Percentiles rank a stretch among this genome's conserved stretches.
Conservation (phyloP, 176 grass and related monocot genomes). For the Hordeum vulgare region DNA sequence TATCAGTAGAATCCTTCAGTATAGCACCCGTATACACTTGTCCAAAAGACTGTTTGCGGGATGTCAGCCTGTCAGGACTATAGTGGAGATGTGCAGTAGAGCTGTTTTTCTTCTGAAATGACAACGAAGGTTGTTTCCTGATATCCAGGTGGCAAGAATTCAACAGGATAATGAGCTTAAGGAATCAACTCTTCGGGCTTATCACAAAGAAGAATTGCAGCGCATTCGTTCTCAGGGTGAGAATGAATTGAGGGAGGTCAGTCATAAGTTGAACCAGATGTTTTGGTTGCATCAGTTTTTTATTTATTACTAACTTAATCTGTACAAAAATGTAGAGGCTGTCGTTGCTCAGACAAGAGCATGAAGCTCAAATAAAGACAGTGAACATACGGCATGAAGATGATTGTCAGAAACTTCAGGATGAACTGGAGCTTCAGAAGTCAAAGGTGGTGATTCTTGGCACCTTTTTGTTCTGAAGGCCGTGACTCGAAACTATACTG, state of each 20-base stretch:
- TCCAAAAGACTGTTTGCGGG: not conserved
- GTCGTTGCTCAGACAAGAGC: constrained; percentile 68
- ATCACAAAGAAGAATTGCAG: constrained; percentile 88
- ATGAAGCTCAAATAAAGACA: constrained; percentile 79
- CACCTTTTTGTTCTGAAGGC: constrained; percentile 17
- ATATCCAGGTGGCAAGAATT: constrained; percentile 71
- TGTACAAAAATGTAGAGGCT: constrained; percentile 53
- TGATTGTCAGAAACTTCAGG: constrained; percentile 74
- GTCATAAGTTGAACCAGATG: constrained; percentile 23
- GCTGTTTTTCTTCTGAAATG: not conserved
- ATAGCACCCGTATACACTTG: not conserved
- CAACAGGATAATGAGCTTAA: constrained; percentile 70
- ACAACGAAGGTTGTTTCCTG: constrained; percentile 18
- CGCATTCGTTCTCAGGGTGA: constrained; percentile 62
- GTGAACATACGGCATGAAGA: constrained; percentile 66
- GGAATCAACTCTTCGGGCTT: constrained; percentile 54
- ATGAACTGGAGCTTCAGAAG: constrained; percentile 88
- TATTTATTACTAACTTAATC: constrained; percentile 15
- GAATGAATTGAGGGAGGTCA: constrained; percentile 91
- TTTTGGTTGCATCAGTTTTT: constrained; percentile 8
- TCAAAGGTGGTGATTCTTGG: constrained; percentile 58
- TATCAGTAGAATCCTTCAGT: not conserved
- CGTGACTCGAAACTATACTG: constrained; percentile 7
- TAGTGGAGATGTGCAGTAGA: not conserved
- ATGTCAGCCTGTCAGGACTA: not conserved